These are phyloP conservation scores for Verticillium zaregamsianum DNA, from an alignment of 2,329 filamentous ascomycete genomes.

Conservation along the genomic window DNA sequence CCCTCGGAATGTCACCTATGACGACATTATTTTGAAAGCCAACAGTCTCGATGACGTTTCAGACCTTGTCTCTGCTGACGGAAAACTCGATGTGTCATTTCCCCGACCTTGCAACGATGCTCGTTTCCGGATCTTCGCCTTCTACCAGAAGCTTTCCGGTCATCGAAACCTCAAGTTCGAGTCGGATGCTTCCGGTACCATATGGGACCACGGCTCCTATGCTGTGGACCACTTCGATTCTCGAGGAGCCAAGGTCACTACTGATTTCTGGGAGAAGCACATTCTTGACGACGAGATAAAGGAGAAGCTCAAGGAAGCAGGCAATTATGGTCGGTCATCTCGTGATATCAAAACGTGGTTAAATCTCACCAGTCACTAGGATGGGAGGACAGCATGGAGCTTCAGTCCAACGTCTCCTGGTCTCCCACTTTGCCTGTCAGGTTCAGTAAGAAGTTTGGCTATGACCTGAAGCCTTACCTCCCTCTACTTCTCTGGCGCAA, in stretches of 20 bases:
- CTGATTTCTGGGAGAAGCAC: constrained; percentile 33
- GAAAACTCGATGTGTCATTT: too few relatives aligned
- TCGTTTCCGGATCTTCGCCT: neutral
- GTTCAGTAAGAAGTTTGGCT: constrained; percentile 27
- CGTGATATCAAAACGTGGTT: neutral
- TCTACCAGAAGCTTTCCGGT: neutral
- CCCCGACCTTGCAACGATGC: neutral
- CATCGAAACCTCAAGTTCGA: neutral
- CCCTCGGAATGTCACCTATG: neutral
- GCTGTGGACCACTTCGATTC: constrained; percentile 29
- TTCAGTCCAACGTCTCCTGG: constrained; percentile 28
- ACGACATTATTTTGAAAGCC: neutral
- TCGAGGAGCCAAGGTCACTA: constrained; percentile 27
- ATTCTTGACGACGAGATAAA: constrained; percentile 25
- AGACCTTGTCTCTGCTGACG: neutral
- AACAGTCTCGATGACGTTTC: neutral
- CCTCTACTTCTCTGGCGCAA: constrained; percentile 24
- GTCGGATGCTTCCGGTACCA: neutral
- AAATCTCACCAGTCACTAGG: constrained; percentile 1
- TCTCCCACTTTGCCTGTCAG: constrained; percentile 21
- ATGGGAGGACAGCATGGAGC: constrained; percentile 31
- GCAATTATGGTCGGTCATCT: constrained; percentile 14
- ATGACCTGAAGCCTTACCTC: constrained; percentile 24
- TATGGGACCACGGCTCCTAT: constrained; percentile 17
- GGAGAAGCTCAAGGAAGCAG: constrained; percentile 24